These are phyloP conservation scores for Sporothrix luriei DNA, from an alignment of 2,329 filamentous ascomycete genomes.

Conservation along the genomic window DNA sequence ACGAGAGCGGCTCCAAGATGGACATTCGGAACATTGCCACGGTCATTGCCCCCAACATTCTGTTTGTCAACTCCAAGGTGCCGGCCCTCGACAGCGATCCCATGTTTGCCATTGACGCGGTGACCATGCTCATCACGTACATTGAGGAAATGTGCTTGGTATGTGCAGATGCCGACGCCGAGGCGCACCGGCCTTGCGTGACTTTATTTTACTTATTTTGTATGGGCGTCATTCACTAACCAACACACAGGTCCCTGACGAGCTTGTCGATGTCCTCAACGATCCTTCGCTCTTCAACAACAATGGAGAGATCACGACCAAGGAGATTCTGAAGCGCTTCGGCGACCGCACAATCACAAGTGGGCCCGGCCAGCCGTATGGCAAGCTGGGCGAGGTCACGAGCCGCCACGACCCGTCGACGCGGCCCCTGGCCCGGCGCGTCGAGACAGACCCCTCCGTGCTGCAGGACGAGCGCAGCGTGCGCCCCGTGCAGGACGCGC, in stretches of 20 bases:
- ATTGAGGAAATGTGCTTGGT: slow-evolving; percentile 98
- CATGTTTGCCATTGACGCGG: slow-evolving; percentile 89
- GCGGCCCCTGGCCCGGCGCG: slow-evolving; percentile 60
- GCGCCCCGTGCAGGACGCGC: slow-evolving; percentile 70
- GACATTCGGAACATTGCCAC: slow-evolving; percentile 96
- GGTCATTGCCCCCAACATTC: slow-evolving; percentile 93
- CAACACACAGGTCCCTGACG: slow-evolving; percentile 76
- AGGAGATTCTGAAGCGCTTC: slow-evolving; percentile 93
- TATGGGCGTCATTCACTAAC: slow-evolving; percentile 31
- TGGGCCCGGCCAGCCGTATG: slow-evolving; percentile 60
- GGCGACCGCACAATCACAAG: slow-evolving; percentile 65
- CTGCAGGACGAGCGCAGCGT: slow-evolving; percentile 85
- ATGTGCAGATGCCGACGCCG: slow-evolving; percentile 48
- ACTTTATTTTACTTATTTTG: not conserved
- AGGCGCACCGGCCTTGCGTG: too few relatives aligned
- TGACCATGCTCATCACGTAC: slow-evolving; percentile 85
- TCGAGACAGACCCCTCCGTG: slow-evolving; percentile 84
- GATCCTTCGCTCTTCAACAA: slow-evolving; percentile 81
- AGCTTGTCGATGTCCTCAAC: slow-evolving; percentile 81
- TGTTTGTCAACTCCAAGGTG: slow-evolving; percentile 70
- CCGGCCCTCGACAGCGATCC: slow-evolving; percentile 79
- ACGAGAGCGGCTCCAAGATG: slow-evolving; percentile 98
- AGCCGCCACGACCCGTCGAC: slow-evolving; percentile 61
- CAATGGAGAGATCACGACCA: slow-evolving; percentile 86
- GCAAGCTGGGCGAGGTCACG: slow-evolving; percentile 60